These are phyloP conservation scores for Dactylis glomerata DNA, from an alignment of 176 grass and related monocot genomes.

Conservation along the genomic window DNA sequence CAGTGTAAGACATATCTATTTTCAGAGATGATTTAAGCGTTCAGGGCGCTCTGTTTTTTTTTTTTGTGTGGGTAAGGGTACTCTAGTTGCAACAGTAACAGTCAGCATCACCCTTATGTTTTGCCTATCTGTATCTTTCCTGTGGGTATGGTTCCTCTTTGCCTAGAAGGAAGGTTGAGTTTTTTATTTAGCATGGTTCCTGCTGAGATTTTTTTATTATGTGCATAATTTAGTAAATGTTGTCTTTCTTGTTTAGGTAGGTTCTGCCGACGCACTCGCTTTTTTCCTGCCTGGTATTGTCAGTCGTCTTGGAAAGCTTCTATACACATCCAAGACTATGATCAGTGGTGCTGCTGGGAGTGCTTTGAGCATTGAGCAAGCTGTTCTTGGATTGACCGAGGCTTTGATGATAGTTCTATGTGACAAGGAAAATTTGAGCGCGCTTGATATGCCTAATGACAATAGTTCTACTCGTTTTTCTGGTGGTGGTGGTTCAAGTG, in stretches of 20 bases:
- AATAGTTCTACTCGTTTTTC: conserved; percentile 7
- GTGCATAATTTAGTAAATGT: conserved; percentile 16
- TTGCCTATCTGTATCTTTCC: conserved; percentile 3
- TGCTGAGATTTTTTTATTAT: conserved; percentile 10
- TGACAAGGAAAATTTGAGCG: conserved; percentile 68
- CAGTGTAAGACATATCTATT: neutral
- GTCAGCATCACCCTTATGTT: conserved; percentile 8
- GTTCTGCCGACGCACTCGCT: conserved; percentile 84
- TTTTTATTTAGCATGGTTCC: conserved; percentile 6
- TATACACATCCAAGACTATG: conserved; percentile 70
- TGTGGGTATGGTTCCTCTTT: conserved; percentile 9
- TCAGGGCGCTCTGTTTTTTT: no score
- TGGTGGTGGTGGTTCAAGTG: conserved; percentile 35
- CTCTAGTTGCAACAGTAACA: conserved; percentile 7
- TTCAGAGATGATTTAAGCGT: conserved; percentile 10
- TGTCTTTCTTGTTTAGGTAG: conserved; percentile 65
- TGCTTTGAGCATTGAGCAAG: conserved; percentile 67
- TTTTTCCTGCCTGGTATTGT: conserved; percentile 95
- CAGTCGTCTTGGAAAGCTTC: conserved; percentile 75
- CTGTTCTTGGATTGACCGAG: conserved; percentile 79
- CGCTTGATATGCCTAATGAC: conserved; percentile 27
- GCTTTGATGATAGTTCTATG: conserved; percentile 77
- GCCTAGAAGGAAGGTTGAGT: conserved; percentile 2
- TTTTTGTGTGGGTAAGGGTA: no score
- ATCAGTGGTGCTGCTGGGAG: conserved; percentile 79